A percentile compares a stretch with the other conserved stretches of the same genome.
These are phyloP conservation scores for Geosiphon pyriformis DNA, from an alignment of 192 early-diverging fungal genomes.

Conservation along the genomic window DNA sequence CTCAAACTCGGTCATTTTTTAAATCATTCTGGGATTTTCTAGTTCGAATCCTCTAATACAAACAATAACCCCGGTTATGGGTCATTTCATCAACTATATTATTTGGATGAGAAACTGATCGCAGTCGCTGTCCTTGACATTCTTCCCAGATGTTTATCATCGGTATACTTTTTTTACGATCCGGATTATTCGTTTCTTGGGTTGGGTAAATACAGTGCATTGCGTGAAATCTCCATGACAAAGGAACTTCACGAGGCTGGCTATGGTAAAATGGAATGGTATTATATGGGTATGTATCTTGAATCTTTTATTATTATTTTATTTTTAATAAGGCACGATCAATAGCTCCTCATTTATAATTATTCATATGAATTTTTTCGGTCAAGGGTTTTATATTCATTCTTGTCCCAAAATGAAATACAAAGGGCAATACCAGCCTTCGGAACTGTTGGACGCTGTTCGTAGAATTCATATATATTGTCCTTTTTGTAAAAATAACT, in stretches of 20 bases:
- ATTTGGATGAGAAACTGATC: constrained; percentile 70
- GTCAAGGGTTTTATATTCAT: constrained; percentile 84
- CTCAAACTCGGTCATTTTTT: no score
- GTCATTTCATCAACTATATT: constrained; percentile 90
- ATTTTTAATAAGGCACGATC: neutral
- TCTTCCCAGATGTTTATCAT: constrained; percentile 79
- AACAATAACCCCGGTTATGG: constrained; percentile 50
- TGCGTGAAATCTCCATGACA: constrained; percentile 74
- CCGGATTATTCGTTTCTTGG: constrained; percentile 70
- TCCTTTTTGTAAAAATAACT: constrained; percentile 21
- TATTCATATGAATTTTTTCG: neutral
- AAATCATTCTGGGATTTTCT: neutral
- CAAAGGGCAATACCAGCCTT: constrained; percentile 84
- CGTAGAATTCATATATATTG: constrained; percentile 27
- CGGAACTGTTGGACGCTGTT: constrained; percentile 73
- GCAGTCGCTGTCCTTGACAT: constrained; percentile 94
- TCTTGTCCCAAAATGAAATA: constrained; percentile 91
- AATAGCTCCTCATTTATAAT: neutral
- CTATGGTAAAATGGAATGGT: constrained; percentile 58
- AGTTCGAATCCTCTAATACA: constrained; percentile 11
- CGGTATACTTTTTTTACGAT: constrained; percentile 96
- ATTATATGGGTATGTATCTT: constrained; percentile 90
- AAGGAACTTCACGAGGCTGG: constrained; percentile 39
- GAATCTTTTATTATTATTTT: neutral
- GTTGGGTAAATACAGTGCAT: constrained; percentile 80